Conservation (phyloP, 768 basidiomycete genomes). For the Lentinus brumalis region DNA sequence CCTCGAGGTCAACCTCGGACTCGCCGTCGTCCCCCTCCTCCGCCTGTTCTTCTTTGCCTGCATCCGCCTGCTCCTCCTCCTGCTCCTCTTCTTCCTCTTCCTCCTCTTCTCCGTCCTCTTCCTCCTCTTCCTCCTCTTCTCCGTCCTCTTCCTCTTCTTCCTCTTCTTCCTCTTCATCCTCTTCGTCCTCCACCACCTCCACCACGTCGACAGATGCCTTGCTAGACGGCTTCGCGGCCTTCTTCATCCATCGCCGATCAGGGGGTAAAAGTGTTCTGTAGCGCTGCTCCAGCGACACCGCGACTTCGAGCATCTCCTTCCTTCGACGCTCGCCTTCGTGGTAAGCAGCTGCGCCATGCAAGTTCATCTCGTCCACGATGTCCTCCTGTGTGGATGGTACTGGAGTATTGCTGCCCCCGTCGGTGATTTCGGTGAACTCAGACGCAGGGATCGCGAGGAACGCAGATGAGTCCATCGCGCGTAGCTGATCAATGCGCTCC, state of each 20-base stretch:
- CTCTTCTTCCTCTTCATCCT: constrained; percentile 2
- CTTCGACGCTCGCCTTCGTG: constrained; percentile 75
- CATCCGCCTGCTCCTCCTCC: constrained; percentile 12
- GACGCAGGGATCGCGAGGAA: constrained; percentile 66
- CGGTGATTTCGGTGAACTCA: constrained; percentile 48
- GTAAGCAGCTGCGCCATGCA: constrained; percentile 38
- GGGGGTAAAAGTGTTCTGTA: constrained; percentile 76
- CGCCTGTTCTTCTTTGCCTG: not conserved
- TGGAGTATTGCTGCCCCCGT: constrained; percentile 16
- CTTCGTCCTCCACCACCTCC: constrained; percentile 11
- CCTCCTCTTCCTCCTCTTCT: constrained; percentile 6
- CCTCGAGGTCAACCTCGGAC: constrained; percentile 36
- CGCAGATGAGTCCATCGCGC: constrained; percentile 67
- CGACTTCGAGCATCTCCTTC: constrained; percentile 73
- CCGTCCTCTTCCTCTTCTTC: constrained; percentile 6
- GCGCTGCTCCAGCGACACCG: constrained; percentile 65
- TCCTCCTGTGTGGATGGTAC: constrained; percentile 19
- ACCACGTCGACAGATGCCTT: not conserved
- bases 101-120: not conserved
- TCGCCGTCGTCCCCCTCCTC: constrained; percentile 28
- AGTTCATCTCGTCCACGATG: constrained; percentile 17
- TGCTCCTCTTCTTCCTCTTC: constrained; percentile 15
- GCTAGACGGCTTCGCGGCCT: constrained; percentile 5
- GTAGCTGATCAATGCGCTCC: constrained; percentile 84
- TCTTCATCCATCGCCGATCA: constrained; percentile 38